phyloP scores from a whole-genome alignment of 768 basidiomycete species.

The Tulasnella sp. region DNA sequence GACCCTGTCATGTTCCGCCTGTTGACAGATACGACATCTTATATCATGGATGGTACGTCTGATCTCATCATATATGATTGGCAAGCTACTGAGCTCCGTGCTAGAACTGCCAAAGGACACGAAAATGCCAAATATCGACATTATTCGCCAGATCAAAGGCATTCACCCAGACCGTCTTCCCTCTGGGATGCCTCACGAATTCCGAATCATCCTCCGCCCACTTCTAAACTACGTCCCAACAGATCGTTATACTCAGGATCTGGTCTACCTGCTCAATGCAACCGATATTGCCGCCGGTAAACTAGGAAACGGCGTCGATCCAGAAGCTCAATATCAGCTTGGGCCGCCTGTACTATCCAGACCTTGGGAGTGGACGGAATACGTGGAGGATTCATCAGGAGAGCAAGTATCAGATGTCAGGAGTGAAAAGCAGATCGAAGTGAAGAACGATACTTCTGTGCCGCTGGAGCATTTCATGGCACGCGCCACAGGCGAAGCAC shows the following conservation, averaged over 20 bases:
- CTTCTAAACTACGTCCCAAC: slow-evolving; percentile 3
- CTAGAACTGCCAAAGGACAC: slow-evolving; percentile 11
- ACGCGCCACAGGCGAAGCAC: neutral
- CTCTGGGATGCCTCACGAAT: neutral
- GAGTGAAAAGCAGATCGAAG: neutral
- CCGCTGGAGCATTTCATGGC: slow-evolving; percentile 14
- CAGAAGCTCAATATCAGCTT: neutral
- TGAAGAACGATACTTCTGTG: slow-evolving; percentile 10
- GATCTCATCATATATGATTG: neutral
- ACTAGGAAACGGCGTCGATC: neutral
- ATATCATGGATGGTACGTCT: slow-evolving; percentile 12
- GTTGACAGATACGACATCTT: slow-evolving; percentile 8
- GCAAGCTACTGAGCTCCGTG: neutral
- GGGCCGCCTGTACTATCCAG: slow-evolving; percentile 5
- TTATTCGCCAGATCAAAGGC: neutral
- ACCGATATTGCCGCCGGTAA: neutral
- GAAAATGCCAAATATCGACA: slow-evolving; percentile 3
- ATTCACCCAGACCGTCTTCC: slow-evolving; percentile 2
- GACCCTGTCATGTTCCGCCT: neutral
- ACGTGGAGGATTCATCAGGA: neutral
- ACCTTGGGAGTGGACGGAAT: slow-evolving; percentile 17
- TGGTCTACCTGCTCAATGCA: neutral
- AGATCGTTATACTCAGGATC: slow-evolving; percentile 4
- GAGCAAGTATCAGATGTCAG: neutral
- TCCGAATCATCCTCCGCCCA: neutral